Conservation (phyloP, 2,329 filamentous ascomycete species). For the Calonectria naviculata region DNA sequence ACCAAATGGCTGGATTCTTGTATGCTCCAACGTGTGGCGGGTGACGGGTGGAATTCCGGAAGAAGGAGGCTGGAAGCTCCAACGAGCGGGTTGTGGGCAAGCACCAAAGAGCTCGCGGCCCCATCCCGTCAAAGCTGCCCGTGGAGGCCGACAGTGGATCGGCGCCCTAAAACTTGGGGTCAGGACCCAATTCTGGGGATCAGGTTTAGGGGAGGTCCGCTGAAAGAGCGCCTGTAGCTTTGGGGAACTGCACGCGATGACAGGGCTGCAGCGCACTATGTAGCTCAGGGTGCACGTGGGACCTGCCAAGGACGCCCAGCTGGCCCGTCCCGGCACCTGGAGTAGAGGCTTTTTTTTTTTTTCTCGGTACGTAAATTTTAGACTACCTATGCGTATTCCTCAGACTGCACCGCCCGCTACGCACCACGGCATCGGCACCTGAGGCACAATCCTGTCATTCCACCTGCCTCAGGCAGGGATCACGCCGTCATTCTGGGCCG, state of each 20-base stretch:
- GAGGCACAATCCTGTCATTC: conserved; percentile 27
- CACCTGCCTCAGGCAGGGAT: conserved; percentile 46
- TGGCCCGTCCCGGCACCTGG: background rate
- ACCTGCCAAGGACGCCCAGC: background rate
- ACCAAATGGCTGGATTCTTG: conserved; percentile 9
- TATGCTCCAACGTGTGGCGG: conserved; percentile 10
- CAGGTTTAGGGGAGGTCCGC: conserved; percentile 9
- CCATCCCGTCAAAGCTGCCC: conserved; percentile 7
- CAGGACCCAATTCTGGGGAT: conserved; percentile 9
- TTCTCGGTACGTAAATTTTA: conserved; percentile 38
- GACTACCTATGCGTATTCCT: conserved; percentile 35
- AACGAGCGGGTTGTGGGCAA: background rate
- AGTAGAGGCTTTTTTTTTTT: background rate
- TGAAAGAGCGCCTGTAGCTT: conserved; percentile 6
- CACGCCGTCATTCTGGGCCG: conserved; percentile 30
- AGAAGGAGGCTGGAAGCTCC: conserved; percentile 21
- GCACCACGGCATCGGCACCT: conserved; percentile 20
- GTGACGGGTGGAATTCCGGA: conserved; percentile 8
- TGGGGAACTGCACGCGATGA: conserved; percentile 10
- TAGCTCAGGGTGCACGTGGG: background rate
- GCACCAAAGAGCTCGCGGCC: conserved; percentile 1
- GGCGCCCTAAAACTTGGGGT: conserved; percentile 19
- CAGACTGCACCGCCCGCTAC: conserved; percentile 12
- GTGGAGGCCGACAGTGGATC: conserved; percentile 21
- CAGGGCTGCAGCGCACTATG: conserved; percentile 8